Base-by-base conservation (phyloP, 2,329 filamentous ascomycete genomes). In the Colletotrichum viniferum region DNA sequence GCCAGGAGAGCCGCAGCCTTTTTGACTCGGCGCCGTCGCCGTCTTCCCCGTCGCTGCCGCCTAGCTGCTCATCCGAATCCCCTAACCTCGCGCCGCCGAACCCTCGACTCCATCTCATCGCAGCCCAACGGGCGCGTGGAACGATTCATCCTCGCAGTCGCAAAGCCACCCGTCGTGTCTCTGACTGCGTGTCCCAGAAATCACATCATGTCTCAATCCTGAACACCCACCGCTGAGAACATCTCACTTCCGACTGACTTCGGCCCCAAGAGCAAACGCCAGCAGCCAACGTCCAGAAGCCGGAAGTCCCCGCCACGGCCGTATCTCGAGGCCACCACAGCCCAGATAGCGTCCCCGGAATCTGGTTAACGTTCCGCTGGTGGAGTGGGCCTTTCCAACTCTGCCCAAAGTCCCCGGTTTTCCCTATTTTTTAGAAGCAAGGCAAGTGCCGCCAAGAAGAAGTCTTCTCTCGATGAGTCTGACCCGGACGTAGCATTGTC, bases 301-400 rank as follows among this genome's bases (percentile, higher is more conserved):
- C 64, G 24, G 21, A 24, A 26, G 52, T 61, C 55, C 36, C 58
- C 38, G 34, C 70, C 63, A 14, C 55, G 26, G 43, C 56, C 70
- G 28, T 32, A 28, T 34, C 48, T 21, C 7, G 55, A 16, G 36
- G 28, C 21, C 60, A 26, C n/a, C n/a, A 21, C 43, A 13, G 43
- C 43, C 38, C 38, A 72, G 55, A 72, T 72, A 48, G 69, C 55
- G 61, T 67, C 62, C 56, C 69, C 32, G 63, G 63, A 63, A 73
- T 73, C 69, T 60, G 55, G 69, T 36, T 48, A 60, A 68, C 69
- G 63, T 48, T 69, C 34, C 58, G 18, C 56, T 52, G 69, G 60
- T 34, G 48, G 10, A 26, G 63, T 60, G 62, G 62, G 24, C 13
- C 68, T 9, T 16, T 38, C 63, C 24, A 30, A 10, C 21, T 48